Evolutionary conservation across 1,139 yeast genomes (phyloP), one percentile per base, ranked within the genome.

Genomic region (Candida gigantensis): DNA sequence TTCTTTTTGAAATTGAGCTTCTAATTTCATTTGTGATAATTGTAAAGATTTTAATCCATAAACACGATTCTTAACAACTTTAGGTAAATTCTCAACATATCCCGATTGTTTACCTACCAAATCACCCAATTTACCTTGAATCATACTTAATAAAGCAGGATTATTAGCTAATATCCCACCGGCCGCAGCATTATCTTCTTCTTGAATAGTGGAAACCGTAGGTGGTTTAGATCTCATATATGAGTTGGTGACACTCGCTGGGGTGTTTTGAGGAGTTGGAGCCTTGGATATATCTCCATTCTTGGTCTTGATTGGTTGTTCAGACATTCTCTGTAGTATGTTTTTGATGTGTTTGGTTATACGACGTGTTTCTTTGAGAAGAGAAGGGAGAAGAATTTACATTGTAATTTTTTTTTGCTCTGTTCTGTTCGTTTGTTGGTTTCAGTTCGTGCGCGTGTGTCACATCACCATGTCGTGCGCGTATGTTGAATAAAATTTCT

Each of bases 201-300:
- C 96, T 46, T 68, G 70, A 57, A 88, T 88, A 33, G 95, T 84
- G 31, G 90, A 80, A 41, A 86, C 83, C 7, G 80, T 71, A 11
- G 95, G 95, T 45, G 81, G 78, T 45, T 81, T 78, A 44, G 74
- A 75, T 63, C 75, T 81, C 58, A 85, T 72, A 60, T 80, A 89
- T 34, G 92, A 84, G 44, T 80, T 81, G 32, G 87, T 77, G 28
- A 85, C 86, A 20, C 95, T 83, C 4, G 97, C 86, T 16, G 99
- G 99, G 1, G 99, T 92, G 72, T 92, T 92, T 60, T 94, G 98
- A 9, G 99, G 99, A 2, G 99, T 92, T 34, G 99, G 98, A 4
- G 98, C 98, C 57, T 84, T 81, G 50, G 95, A 84, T 51, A 89
- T 80, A 58, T 86, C 88, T 56, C 84, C 83, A 49, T 79, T 65